These are phyloP conservation scores for Atalantia buxifolia DNA, from an alignment of 345 rosid genomes.

Conservation along the genomic window DNA sequence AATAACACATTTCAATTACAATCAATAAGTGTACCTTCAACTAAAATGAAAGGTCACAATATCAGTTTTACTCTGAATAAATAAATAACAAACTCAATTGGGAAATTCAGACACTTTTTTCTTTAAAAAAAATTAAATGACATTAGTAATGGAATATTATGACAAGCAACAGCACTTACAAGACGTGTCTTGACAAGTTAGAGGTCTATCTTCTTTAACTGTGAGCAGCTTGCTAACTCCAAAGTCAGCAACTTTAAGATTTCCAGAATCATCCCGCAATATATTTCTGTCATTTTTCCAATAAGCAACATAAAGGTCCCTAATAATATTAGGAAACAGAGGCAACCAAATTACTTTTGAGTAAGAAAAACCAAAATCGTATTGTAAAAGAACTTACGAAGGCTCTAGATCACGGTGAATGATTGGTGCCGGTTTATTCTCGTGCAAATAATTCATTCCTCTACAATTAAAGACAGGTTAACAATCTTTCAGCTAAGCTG, in stretches of 20 bases:
- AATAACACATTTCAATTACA: neutral
- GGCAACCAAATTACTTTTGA: conserved; percentile 16
- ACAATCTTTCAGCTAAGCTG: conserved; percentile 7
- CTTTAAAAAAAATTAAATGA: neutral
- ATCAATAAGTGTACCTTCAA: neutral
- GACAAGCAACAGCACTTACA: conserved; percentile 45
- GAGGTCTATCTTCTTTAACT: conserved; percentile 79
- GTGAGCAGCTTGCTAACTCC: conserved; percentile 92
- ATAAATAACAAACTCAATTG: too few species aligned
- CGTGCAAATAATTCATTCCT: conserved; percentile 96
- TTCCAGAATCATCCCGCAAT: conserved; percentile 89
- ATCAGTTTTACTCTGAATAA: neutral
- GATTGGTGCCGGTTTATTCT: conserved; percentile 78
- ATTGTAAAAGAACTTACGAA: conserved; percentile 69
- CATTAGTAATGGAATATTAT: neutral
- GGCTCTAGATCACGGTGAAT: conserved; percentile 99
- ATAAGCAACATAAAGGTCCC: conserved; percentile 29
- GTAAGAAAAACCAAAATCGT: neutral
- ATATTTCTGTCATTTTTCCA: conserved; percentile 63
- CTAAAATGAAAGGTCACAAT: neutral
- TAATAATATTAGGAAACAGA: conserved; percentile 32
- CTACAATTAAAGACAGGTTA: conserved; percentile 34
- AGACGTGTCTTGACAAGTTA: conserved; percentile 55
- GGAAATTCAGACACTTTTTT: too few species aligned
- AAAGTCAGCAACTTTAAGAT: conserved; percentile 95